Conservation (phyloP, 257 asterid species). For the Henckelia pumila region DNA sequence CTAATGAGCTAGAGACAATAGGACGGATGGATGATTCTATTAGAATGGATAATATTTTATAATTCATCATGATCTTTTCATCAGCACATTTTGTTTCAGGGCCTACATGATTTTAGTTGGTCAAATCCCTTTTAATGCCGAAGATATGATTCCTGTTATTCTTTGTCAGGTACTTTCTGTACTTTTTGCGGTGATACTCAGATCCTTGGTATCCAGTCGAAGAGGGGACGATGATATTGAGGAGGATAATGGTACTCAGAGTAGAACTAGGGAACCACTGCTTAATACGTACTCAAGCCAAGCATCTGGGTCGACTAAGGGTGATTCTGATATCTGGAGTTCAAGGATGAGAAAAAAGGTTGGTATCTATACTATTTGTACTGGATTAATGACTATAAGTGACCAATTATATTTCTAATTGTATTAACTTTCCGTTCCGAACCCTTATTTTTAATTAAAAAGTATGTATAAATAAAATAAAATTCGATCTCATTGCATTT, state of each 20-base stretch:
- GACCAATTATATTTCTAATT: too few relatives aligned
- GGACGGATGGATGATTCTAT: too few relatives aligned
- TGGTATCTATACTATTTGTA: neutral
- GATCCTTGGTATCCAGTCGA: slow-evolving; percentile 57
- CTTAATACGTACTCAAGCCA: slow-evolving; percentile 45
- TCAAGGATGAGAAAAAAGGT: slow-evolving; percentile 85
- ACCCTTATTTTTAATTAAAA: too few relatives aligned
- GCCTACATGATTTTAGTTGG: slow-evolving; percentile 8
- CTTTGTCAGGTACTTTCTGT: slow-evolving; percentile 58
- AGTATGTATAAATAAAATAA: too few relatives aligned
- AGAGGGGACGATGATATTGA: slow-evolving; percentile 50
- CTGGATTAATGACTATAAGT: too few relatives aligned
- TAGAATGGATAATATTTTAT: too few relatives aligned
- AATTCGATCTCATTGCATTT: too few relatives aligned
- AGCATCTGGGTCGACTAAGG: slow-evolving; percentile 48
- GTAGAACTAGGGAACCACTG: slow-evolving; percentile 58
- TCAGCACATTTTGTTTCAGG: slow-evolving; percentile 1
- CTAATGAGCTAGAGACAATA: too few relatives aligned
- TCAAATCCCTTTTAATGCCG: slow-evolving; percentile 10
- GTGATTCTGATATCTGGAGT: slow-evolving; percentile 72
- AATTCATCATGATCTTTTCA: too few relatives aligned
- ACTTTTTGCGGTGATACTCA: slow-evolving; percentile 55
- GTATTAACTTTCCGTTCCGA: too few relatives aligned
- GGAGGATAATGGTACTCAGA: slow-evolving; percentile 42
- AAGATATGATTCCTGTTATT: slow-evolving; percentile 17